Evolutionary conservation across 2,329 filamentous ascomycete genomes (phyloP), one percentile per base, ranked within the genome.

Genomic region (Penicillium crustosum): DNA sequence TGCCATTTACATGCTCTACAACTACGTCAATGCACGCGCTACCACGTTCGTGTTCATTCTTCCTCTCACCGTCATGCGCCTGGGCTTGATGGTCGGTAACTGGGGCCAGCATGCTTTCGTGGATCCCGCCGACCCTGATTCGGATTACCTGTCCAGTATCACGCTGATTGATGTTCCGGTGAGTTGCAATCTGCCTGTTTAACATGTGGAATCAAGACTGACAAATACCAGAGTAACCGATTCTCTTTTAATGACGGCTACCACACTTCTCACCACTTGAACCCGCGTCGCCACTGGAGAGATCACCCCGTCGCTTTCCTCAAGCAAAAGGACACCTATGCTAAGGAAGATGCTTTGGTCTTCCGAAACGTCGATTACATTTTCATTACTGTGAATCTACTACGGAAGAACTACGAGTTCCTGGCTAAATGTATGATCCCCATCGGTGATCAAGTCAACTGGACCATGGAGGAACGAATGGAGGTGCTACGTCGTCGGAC

Each of bases 71-170:
- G 72, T 88, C 31, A 81, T 93, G 73, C 82, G 90, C 0, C 65
- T 90, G 19, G 89, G 86, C 0, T 73, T 93, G 61, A 93, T 93
- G 90, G 81, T 90, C 8, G 90, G 90, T 1, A 93, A 93, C 70
- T 93, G 89, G 89, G 90, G 89, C 4, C 90, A 93, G 70, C 90
- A 93, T 70, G 89, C 89, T 1, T 87, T 93, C 62, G 89, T 93
- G 7, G 89, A 93, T 66, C 83, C 87, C 21, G 78, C 85, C 13
- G 86, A 91, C 64, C 90, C 90, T 0, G 84, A 90, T 67, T 92
- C 89, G 0, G 89, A 93, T 69, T 93, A 87, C 66, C 81, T 89
- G 36, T 91, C 88, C 0, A 92, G 89, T 71, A 89, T 93, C 63
- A 93, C 90, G 0, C 71, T 93, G 25, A 86, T 93, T 54, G 90